Percentiles rank a stretch among this genome's conserved stretches.
These are phyloP conservation scores for Xylaria sp. DNA, from an alignment of 2,329 filamentous ascomycete genomes.

Conservation along the genomic window DNA sequence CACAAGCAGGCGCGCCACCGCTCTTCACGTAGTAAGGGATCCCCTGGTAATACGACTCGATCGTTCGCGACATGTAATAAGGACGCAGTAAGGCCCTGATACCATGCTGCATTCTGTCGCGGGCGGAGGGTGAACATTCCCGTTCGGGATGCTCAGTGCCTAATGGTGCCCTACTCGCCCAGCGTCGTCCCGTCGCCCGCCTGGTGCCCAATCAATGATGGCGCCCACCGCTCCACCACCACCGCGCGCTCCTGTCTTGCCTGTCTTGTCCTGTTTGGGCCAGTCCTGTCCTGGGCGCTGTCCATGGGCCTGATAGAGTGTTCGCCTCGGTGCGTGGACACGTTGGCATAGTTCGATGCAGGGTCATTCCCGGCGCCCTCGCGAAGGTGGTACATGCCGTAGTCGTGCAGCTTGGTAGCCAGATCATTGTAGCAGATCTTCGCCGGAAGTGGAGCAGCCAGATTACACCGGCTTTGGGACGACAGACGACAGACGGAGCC, in stretches of 20 bases:
- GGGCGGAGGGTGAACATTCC: constrained; percentile 26
- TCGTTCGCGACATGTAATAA: constrained; percentile 22
- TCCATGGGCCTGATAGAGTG: constrained; percentile 29
- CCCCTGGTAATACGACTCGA: constrained; percentile 28
- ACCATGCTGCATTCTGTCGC: constrained; percentile 18
- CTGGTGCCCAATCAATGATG: constrained; percentile 39
- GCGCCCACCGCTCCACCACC: constrained; percentile 27
- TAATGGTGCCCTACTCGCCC: constrained; percentile 40
- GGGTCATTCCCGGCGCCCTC: constrained; percentile 35
- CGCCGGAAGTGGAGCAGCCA: constrained; percentile 37
- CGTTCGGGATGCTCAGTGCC: constrained; percentile 38
- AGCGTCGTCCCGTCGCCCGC: constrained; percentile 27
- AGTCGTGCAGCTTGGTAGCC: constrained; percentile 43
- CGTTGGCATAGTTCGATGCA: constrained; percentile 39
- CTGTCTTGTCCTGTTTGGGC: no score
- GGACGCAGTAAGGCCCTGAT: constrained; percentile 11
- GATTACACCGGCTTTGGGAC: constrained; percentile 33
- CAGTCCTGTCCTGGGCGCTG: constrained; percentile 10
- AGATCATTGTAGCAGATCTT: constrained; percentile 44
- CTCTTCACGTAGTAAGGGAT: constrained; percentile 44
- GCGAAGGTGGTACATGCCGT: constrained; percentile 24
- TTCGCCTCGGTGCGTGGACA: constrained; percentile 39
- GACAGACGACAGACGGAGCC: constrained; percentile 29
- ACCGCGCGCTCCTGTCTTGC: neutral
- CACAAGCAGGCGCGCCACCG: constrained; percentile 41